Evolutionary conservation across 2,329 filamentous ascomycete genomes (phyloP), one percentile per base, ranked within the genome.

Genomic region (Aureobasidium namibiae): DNA sequence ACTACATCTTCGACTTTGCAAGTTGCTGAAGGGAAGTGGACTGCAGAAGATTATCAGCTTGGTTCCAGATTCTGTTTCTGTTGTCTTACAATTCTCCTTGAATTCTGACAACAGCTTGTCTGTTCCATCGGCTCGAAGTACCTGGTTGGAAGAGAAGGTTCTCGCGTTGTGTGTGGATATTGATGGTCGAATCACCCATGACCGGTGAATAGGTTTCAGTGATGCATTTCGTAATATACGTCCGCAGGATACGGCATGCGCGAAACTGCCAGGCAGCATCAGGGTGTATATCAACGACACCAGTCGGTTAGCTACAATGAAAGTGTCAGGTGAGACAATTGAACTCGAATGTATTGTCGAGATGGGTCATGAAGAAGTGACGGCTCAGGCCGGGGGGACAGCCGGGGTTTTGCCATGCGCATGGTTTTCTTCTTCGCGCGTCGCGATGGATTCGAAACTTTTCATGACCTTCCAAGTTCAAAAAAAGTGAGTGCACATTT

Each of bases 391-490:
- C 41, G 41, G 21, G 16, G n/a, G 11, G n/a, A 26, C 13, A 34
- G 39, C 52, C 52, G 52, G 31, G 29, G 11, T 56, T 56, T 33
- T 44, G 39, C 41, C 39, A 41, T 14, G 21, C 11, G 29, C 41
- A 31, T 38, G 23, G 39, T 48, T 57, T 57, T 57, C 42, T 68
- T 70, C 70, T 56, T 46, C n/a, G 50, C 52, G 38, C 56, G 24
- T 45, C 45, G 62, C 42, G 65, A 66, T 73, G 65, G 72, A 67
- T 74, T 75, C 76, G 79, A 75, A 80, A 81, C 72, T 73, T 70
- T 75, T 85, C 82, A 87, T 85, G 82, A 92, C 92, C 90, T 95
- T 96, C 92, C 91, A 90, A 89, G 92, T 96, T 95, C 95, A 95
- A 88, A 86, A 87, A 86, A 86, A 84, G 90, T 80, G 92, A 96